phyloP scores from a whole-genome alignment of 1,284 basidiomycete genomes.

The Earliella scabrosa region DNA sequence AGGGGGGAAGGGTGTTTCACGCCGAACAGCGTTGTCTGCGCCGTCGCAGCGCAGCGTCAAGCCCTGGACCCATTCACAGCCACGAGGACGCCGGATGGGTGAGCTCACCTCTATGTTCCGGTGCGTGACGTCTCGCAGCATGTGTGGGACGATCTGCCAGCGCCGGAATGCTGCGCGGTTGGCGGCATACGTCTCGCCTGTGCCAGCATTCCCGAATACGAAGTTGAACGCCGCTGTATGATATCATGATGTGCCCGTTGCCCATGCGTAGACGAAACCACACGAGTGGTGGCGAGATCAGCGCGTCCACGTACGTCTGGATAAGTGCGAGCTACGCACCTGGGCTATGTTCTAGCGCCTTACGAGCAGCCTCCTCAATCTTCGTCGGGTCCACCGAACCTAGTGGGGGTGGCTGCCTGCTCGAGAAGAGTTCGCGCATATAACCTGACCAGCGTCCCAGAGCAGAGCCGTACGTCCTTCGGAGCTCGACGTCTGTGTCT shows the following conservation, averaged over 20 bases:
- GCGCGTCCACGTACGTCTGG: not conserved
- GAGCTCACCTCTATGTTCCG: slow-evolving; percentile 62
- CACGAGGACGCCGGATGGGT: not conserved
- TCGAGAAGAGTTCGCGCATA: slow-evolving; percentile 32
- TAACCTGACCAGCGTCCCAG: slow-evolving; percentile 33
- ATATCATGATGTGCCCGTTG: not conserved
- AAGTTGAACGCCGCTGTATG: slow-evolving; percentile 66
- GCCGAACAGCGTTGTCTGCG: slow-evolving; percentile 50
- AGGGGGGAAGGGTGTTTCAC: slow-evolving; percentile 66
- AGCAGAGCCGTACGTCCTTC: slow-evolving; percentile 14
- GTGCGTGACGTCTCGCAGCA: slow-evolving; percentile 72
- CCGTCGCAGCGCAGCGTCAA: too few relatives aligned
- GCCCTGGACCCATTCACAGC: not conserved
- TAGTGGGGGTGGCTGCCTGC: slow-evolving; percentile 37
- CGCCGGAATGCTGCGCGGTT: slow-evolving; percentile 61
- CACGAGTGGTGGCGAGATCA: too few relatives aligned
- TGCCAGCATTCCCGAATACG: slow-evolving; percentile 66
- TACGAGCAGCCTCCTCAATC: slow-evolving; percentile 48
- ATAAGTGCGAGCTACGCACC: slow-evolving; percentile 31
- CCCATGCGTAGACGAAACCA: not conserved
- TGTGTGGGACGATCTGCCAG: slow-evolving; percentile 73
- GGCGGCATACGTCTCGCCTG: slow-evolving; percentile 55
- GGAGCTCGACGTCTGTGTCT: not conserved
- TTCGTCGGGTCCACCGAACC: slow-evolving; percentile 45
- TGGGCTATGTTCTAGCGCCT: slow-evolving; percentile 44